phyloP scores from a whole-genome alignment of 805 yeast species.

The Suhomyces sp. region DNA sequence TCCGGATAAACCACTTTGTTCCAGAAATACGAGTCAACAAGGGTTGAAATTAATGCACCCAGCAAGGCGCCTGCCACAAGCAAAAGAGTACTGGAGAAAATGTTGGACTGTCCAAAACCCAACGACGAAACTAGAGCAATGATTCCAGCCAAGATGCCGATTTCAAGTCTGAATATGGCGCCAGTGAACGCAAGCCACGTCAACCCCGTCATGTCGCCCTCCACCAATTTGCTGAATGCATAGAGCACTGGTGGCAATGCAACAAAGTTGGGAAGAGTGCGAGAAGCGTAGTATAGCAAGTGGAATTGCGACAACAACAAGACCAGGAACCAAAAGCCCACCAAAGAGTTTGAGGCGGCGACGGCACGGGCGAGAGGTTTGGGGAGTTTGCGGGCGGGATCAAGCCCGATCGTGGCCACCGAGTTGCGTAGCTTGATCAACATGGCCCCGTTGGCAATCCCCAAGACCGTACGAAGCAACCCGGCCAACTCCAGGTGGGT shows the following conservation, averaged over 20 bases:
- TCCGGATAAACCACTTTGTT: constrained; percentile 62
- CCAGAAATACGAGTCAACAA: constrained; percentile 82
- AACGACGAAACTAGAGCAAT: constrained; percentile 47
- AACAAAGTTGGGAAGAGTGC: constrained; percentile 85
- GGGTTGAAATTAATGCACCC: constrained; percentile 48
- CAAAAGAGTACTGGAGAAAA: constrained; percentile 34
- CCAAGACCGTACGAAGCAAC: constrained; percentile 58
- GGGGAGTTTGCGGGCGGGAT: not conserved
- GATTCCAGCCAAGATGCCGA: constrained; percentile 51
- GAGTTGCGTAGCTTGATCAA: constrained; percentile 49
- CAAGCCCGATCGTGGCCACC: constrained; percentile 8
- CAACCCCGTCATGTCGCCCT: constrained; percentile 48
- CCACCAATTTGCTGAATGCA: constrained; percentile 50
- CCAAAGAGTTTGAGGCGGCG: constrained; percentile 4
- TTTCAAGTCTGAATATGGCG: constrained; percentile 68
- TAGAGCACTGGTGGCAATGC: constrained; percentile 69
- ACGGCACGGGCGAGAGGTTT: not conserved
- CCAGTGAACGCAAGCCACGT: constrained; percentile 59
- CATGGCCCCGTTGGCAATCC: constrained; percentile 54
- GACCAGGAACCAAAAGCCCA: constrained; percentile 57
- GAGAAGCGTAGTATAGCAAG: constrained; percentile 69
- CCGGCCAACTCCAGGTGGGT: constrained; percentile 39
- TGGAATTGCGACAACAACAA: constrained; percentile 74
- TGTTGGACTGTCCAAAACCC: constrained; percentile 44
- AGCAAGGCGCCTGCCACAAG: constrained; percentile 48